Base-by-base conservation (phyloP, 306 rosid genomes). In the Parietaria judaica region DNA sequence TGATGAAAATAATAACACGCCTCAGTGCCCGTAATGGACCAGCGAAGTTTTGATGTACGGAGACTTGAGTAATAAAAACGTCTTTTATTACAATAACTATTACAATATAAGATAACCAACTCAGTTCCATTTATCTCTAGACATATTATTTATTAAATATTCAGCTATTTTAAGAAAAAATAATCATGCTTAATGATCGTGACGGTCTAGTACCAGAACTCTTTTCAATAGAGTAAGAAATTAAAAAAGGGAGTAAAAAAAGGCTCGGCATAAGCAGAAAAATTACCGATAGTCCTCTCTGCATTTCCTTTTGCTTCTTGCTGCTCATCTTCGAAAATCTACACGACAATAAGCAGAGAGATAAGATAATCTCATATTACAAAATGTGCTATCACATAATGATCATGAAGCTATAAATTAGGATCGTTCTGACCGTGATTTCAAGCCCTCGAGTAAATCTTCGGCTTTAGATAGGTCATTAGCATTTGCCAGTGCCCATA, bases 401-500 rank as follows among this genome's bases (percentile, higher is more conserved):
- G 44, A 58, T 23, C 58, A 46, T 17, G 36, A 45, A 51, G 48
- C 53, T 37, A 77, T 15, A 5, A 6, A 14, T 60, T 60, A 72
- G 57, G 71, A 70, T 62, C 66, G 31, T 63, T 60, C 66, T 36
- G 45, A 90, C 97, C 95, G 81, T 69, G 73, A 77, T 56, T 70
- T 81, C 68, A 90, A 78, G 70, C 95, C 89, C 35, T 70, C 68
- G 1, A 90, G 80, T 48, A 90, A 80, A 35, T 83, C 84, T 63
- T 79, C 87, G 60, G 95, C 87, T 67, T 72, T 73, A 60, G 83
- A 74, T 69, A 71, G 41, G 70, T 83, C 72, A 38, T 80, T 78
- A 23, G 86, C 58, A 68, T 72, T 56, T 23, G 95, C 87, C 78
- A 90, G 76, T 61, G 82, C 90, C 97, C 97, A 87, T 39, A 76